Conservation (phyloP, 2,329 filamentous ascomycete species). For the Cladosporium oxysporum region DNA sequence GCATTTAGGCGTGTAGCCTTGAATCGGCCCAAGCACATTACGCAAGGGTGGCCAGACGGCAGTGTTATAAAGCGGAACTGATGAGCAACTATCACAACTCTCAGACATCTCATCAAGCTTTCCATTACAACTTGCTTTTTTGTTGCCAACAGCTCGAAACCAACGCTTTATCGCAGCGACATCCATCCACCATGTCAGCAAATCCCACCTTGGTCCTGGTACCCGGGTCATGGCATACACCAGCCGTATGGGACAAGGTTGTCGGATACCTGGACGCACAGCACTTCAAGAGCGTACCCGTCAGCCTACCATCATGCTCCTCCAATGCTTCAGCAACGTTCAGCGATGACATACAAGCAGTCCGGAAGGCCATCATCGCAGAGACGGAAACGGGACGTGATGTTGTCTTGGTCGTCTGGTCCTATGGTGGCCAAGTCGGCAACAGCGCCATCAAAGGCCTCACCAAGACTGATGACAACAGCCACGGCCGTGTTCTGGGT, state of each 20-base stretch:
- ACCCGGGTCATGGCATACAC: constrained; percentile 20
- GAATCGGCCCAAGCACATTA: not conserved
- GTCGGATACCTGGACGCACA: not conserved
- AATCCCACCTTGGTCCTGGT: constrained; percentile 16
- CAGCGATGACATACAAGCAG: constrained; percentile 22
- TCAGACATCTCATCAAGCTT: not conserved
- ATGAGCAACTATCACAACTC: not conserved
- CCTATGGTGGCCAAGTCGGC: constrained; percentile 23
- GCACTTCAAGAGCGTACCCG: constrained; percentile 19
- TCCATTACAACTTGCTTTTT: not conserved
- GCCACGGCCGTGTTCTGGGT: constrained; percentile 15
- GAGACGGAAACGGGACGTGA: constrained; percentile 15
- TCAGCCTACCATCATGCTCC: constrained; percentile 21
- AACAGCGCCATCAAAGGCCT: constrained; percentile 23
- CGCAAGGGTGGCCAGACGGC: not conserved
- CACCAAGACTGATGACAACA: not conserved
- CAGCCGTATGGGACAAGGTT: constrained; percentile 20
- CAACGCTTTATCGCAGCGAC: not conserved
- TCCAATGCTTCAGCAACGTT: constrained; percentile 20
- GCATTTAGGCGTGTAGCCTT: not conserved
- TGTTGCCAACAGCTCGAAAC: too few relatives aligned
- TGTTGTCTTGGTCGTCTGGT: constrained; percentile 22
- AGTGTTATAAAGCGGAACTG: not conserved
- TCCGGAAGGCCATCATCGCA: constrained; percentile 9
- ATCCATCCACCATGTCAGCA: not conserved